Evolutionary conservation across 495 filamentous ascomycete species (phyloP).

Genomic region (Chaetomium cochliodes): DNA sequence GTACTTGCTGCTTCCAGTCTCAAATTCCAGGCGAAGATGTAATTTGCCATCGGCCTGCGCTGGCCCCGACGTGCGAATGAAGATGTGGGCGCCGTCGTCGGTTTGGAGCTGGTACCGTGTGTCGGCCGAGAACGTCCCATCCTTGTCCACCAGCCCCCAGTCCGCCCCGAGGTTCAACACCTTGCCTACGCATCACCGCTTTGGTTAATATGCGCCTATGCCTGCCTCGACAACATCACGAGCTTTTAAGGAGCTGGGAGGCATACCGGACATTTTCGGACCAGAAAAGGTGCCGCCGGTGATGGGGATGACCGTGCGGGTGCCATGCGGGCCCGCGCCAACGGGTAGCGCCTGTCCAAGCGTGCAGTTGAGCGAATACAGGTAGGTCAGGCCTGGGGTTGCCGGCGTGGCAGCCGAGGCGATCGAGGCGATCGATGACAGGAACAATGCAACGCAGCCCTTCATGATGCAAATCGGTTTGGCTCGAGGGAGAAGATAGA

Average conservation of each 20-base stretch:
- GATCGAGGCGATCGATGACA: neutral
- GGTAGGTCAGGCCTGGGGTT: conserved; percentile 27
- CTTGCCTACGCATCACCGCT: conserved; percentile 22
- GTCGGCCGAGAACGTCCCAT: conserved; percentile 31
- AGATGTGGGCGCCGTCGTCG: conserved; percentile 35
- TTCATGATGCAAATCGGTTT: neutral
- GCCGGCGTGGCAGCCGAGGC: conserved; percentile 11
- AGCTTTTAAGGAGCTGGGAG: neutral
- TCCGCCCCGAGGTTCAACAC: conserved; percentile 35
- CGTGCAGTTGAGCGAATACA: conserved; percentile 35
- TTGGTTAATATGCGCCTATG: no score
- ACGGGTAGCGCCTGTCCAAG: conserved; percentile 23
- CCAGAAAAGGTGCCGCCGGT: conserved; percentile 30
- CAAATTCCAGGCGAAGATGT: conserved; percentile 31
- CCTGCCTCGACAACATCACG: neutral
- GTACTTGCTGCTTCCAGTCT: conserved; percentile 33
- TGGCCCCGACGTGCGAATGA: conserved; percentile 33
- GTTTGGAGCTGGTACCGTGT: conserved; percentile 36
- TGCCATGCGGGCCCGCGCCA: conserved; percentile 25
- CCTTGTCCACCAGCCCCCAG: conserved; percentile 31
- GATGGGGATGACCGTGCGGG: conserved; percentile 31
- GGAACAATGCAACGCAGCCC: neutral
- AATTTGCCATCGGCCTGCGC: conserved; percentile 30
- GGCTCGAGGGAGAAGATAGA: neutral
- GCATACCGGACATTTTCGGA: conserved; percentile 24